Base-by-base conservation (phyloP, 2,329 filamentous ascomycete species). In the Thielaviopsis cerberus region DNA sequence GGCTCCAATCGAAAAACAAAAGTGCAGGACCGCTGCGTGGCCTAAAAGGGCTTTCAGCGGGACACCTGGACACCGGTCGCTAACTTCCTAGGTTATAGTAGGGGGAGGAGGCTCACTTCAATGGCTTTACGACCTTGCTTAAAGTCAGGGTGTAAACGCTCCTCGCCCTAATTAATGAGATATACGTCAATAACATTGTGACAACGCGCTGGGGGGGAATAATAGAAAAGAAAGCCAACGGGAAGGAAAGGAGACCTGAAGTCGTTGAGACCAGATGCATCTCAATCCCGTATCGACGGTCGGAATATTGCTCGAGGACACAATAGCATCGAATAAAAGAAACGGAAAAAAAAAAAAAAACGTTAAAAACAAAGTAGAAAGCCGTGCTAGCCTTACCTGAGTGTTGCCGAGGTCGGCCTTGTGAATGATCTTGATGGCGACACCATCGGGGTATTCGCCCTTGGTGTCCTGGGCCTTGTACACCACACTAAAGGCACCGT, bases 331-430 rank as follows among this genome's bases (percentile, higher is more conserved):
- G 11, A 30, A 30, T 30, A 53, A 61, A 56, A 59, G 54, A 20
- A 61, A 62, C 64, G 58, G 59, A 51, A 62, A 65, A 34, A 61
- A 64, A 61, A 65, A 62, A 62, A 63, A 63, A 61, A 56, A 61
- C n/a, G n/a, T n/a, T n/a, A 59, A 60, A 57, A 24, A 24, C 17
- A 24, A 26, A n/a, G n/a, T n/a, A 51, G 45, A 52, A 11, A 23
- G 27, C 20, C 10, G 20, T 27, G 26, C 55, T 53, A 59, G 66
- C 85, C 89, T 80, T 80, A 98, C 92, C 88, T 97, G 92, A 76
- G 85, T 89, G 64, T 84, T 90, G 73, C 95, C 97, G 88, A 98
- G 96, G 73, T 98, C 92, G 69, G 88, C 97, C 74, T 97, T 97
- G 67, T 92, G 86, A 63, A 98, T 92, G 55, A 98, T 92, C 72